phyloP scores from a whole-genome alignment of 345 rosid genomes.

The Trapa bicornis region DNA sequence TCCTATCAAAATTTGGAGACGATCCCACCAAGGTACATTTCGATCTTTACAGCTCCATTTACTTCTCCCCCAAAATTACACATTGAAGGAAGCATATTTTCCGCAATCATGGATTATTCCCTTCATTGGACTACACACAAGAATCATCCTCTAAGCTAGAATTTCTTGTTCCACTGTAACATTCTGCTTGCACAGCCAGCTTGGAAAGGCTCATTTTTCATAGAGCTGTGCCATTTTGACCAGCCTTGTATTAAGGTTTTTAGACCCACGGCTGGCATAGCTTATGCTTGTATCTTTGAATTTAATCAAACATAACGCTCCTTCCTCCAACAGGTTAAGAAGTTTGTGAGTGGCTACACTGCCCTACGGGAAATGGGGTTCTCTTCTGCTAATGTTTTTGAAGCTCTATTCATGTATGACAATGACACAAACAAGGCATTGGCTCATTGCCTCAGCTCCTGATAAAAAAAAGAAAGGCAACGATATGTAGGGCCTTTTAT shows the following conservation, averaged over 20 bases:
- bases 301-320: too few species aligned
- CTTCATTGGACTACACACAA: too few species aligned
- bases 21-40: constrained; percentile 57
- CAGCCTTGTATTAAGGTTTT: neutral
- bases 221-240: neutral
- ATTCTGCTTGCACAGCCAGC: too few species aligned
- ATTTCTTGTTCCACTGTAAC: too few species aligned
- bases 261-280: neutral
- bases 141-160: too few species aligned
- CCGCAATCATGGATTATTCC: too few species aligned
- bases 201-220: too few species aligned
- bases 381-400: constrained; percentile 47
- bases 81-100: neutral
- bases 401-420: constrained; percentile 51
- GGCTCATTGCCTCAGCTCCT: constrained; percentile 42
- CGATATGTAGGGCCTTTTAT: too few species aligned
- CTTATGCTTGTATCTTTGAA: neutral
- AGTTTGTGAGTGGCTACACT: constrained; percentile 47
- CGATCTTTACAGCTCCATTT: neutral
- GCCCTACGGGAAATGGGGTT: constrained; percentile 75
- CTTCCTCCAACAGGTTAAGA: constrained; percentile 37
- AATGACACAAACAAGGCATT: constrained; percentile 68
- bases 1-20: constrained; percentile 79
- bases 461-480: constrained; percentile 6
- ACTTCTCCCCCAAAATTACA: neutral